Evolutionary conservation across 495 filamentous ascomycete species (phyloP).

Genomic region (Xylaria cubensis): DNA sequence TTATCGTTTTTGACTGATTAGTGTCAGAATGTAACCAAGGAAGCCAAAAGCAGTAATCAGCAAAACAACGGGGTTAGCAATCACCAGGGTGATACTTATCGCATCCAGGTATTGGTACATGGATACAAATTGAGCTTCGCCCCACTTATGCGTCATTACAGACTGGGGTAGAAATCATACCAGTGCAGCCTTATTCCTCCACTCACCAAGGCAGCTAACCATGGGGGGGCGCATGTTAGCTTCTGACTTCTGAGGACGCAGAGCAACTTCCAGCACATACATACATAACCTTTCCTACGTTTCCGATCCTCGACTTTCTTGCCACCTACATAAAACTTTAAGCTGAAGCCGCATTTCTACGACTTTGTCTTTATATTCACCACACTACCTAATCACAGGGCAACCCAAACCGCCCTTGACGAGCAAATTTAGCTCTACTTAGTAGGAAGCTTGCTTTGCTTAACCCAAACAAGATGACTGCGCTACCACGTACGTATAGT

Average conservation of each 20-base stretch:
- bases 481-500: conserved; percentile 71
- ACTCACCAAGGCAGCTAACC: neutral
- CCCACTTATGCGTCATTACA: conserved; percentile 8
- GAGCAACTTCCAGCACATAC: conserved; percentile 2
- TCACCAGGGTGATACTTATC: conserved; percentile 28
- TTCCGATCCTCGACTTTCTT: neutral
- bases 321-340: neutral
- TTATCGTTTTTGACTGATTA: neutral
- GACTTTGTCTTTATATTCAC: neutral
- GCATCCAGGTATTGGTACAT: neutral
- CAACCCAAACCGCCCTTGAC: neutral
- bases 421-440: neutral
- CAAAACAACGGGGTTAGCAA: conserved; percentile 20
- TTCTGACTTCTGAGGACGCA: conserved; percentile 17
- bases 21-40: neutral
- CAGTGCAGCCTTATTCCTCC: conserved; percentile 21
- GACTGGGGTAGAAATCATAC: neutral
- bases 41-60: conserved; percentile 21
- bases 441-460: neutral
- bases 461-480: conserved; percentile 58
- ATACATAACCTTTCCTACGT: neutral
- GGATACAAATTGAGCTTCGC: neutral
- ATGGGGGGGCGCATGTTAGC: neutral
- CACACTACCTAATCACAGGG: neutral
- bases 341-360: neutral